Evolutionary conservation across 495 filamentous ascomycete genomes (phyloP), one percentile per base, ranked within the genome.

Genomic region (Pyrenopolyporus hunteri): DNA sequence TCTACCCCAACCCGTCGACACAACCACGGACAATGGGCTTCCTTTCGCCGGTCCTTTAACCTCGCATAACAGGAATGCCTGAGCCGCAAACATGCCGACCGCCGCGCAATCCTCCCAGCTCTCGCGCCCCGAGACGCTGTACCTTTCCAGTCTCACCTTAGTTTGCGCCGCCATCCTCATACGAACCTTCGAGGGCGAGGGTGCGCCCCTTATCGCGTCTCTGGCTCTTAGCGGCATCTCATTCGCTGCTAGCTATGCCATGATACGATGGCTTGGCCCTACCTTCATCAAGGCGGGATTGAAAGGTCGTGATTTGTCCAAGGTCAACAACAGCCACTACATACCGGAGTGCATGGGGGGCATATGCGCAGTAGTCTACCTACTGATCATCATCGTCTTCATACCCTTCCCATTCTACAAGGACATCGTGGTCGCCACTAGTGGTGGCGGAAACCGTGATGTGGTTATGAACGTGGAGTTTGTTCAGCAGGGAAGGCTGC

Each of bases 291-390:
- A 84, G 53, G 90, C 89, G 25, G 95, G 95, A 10, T 76, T 97
- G 66, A 97, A 95, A 71, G 94, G 94, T 51, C 89, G 82, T 67
- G 94, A 99, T 73, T 79, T 96, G 86, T 86, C 86, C 54, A 99
- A 98, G 76, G 75, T 83, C 47, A 70, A 80, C 47, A 85, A 80
- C 49, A 84, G 75, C 52, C 84, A 86, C 53, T 87, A 91, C 70
- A 87, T 97, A 63, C 94, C 94, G 10, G 94, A 99, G 75, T 92
- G 91, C 23, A 98, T 99, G 95, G 94, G 94, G n/a, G 91, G 88
- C 14, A 85, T 98, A 37, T 96, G 91, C 72, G 94, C 95, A 1
- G 85, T 94, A 26, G 90, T 98, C 1, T 98, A 97, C 76, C 78
- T 99, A 23, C 77, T 98, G 19, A 80, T 83, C 4, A 83, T 97